A percentile compares a stretch with the other conserved stretches of the same genome.
These are phyloP conservation scores for Phyllosticta citrichinensis DNA, from an alignment of 2,329 filamentous ascomycete species.

Conservation along the genomic window DNA sequence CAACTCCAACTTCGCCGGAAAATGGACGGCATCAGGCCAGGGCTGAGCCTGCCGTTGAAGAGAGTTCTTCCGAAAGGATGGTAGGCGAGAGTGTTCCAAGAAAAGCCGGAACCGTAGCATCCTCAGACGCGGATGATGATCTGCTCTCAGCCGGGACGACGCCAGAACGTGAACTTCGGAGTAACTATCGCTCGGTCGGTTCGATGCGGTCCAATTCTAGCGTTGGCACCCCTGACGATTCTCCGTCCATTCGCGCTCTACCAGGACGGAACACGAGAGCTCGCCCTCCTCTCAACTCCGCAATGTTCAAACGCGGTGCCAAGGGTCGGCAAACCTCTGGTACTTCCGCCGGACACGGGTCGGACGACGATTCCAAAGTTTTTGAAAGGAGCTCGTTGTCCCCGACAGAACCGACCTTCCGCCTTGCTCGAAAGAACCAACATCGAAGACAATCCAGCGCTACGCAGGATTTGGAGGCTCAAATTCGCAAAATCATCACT, in stretches of 20 bases:
- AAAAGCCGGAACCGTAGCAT: background rate
- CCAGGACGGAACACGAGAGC: slow-evolving; percentile 18
- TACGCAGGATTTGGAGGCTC: slow-evolving; percentile 60
- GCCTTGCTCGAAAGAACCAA: background rate
- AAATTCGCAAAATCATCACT: slow-evolving; percentile 69
- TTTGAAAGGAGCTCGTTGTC: background rate
- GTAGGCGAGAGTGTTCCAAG: background rate
- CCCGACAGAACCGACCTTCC: background rate
- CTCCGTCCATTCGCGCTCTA: slow-evolving; percentile 24
- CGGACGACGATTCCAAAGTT: background rate
- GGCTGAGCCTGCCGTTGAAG: background rate
- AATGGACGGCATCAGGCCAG: background rate
- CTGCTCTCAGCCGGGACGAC: background rate
- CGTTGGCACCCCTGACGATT: slow-evolving; percentile 20
- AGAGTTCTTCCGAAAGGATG: background rate
- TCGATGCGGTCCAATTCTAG: background rate
- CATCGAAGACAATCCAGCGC: slow-evolving; percentile 19
- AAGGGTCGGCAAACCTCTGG: slow-evolving; percentile 2
- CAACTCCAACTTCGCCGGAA: background rate
- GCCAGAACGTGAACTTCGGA: background rate
- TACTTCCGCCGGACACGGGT: background rate
- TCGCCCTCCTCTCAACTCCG: slow-evolving; percentile 33
- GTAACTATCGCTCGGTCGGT: background rate
- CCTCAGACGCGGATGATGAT: background rate
- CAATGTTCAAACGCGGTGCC: slow-evolving; percentile 29